Base-by-base conservation (phyloP, 164 flowering plant species). In the Saururus chinensis region DNA sequence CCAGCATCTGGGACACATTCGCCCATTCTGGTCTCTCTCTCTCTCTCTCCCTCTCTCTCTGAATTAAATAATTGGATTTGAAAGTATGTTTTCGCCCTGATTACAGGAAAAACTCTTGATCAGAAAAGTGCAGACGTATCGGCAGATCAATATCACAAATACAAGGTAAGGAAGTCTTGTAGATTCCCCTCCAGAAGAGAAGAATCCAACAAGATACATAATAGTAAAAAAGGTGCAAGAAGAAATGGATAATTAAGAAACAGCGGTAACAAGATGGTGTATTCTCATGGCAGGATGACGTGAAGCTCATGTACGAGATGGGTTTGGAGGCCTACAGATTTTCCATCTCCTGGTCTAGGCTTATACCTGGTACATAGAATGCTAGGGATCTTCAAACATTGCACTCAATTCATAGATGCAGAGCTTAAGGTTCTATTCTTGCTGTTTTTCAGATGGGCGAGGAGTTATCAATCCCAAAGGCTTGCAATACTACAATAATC, bases 401-500 rank as follows among this genome's bases (percentile, higher is more conserved):
- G 40, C 35, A 26, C 20, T 37, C 0, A 17, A 21, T 19, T 22
- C 23, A 19, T 13, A 45, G 73, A 77, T 62, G 73, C 78, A 51
- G 40, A 80, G 23, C 77, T 74, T 60, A 74, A 78, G 13, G 25
- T 76, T 7, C 22, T 53, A 23, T 59, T 69, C 48, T 80, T 19
- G 19, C 26, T 21, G 16, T 17, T 14, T 53, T 59, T 42, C 69
- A 66, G 69, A 60, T 60, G 69, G 69, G 7, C 40, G 60, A 21
- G 69, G 69, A 54, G 69, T 53, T 60, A 48, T 67, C 12, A 67
- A 67, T 56, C 70, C 70, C 4, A 67, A 61, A 35, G 70, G 70
- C 57, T 35, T 67, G 25, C 24, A 49, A 17, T 68, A 62, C 67
- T 82, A 82, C 80, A 82, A 79, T 22, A 68, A 71, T 54, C 74